Evolutionary conservation across 1,139 yeast genomes (phyloP), one percentile per base, ranked within the genome.

Genomic region (Hyphopichia burtonii): DNA sequence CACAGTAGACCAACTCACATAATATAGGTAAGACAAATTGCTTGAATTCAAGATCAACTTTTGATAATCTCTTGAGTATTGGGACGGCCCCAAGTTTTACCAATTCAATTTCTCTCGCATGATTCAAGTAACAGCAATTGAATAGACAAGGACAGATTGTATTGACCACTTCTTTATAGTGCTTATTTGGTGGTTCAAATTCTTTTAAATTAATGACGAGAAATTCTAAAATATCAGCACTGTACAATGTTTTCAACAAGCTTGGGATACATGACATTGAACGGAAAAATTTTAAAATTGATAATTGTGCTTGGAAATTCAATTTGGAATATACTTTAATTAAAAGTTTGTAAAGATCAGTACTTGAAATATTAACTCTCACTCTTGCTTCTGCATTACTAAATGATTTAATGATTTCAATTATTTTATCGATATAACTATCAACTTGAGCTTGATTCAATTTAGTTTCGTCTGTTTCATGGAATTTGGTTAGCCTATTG

Each of bases 11-110:
- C 54, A 84, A 64, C 46, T 83, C 88, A 55, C 86, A 81, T 16
- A 84, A 51, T 15, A 83, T 66, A 0, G 88, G 90, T 22, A 82
- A 61, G 0, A 83, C 74, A 50, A 80, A 81, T 52, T 83, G 87
- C 22, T 81, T 68, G 45, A 82, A 72, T 9, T 83, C 80, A 6
- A 78, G 56, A 42, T 77, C 74, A 15, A 68, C 66, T 31, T 60
- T 57, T 3, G 80, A 66, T 19, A 82, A 63, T 9, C 66, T 65
- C 47, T 72, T 72, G 41, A 83, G 65, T 10, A 68, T 57, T 0
- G 85, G 82, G 2, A 83, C 63, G 1, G 76, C 73, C 1, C 86
- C 88, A 37, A 76, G 58, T 28, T 62, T 61, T 3, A 82, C 80
- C 12, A 83, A 63, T 44, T 79, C 83, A 2, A 65, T 61, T 50